These are phyloP conservation scores for Verticillium dahliae DNA, from an alignment of 2,329 filamentous ascomycete species.

Conservation along the genomic window DNA sequence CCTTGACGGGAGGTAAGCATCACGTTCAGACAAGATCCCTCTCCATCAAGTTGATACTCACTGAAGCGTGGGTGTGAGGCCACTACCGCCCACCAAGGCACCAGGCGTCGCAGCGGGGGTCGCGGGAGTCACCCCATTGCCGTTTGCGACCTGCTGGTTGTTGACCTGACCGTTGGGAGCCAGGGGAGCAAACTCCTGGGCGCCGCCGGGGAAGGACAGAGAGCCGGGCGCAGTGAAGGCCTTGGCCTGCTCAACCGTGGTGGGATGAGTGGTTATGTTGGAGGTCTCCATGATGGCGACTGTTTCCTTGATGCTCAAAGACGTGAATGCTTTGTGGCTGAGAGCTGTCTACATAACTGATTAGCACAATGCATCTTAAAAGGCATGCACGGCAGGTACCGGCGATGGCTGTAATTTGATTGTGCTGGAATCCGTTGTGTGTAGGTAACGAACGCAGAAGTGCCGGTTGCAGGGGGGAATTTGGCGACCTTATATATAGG, in stretches of 20 bases:
- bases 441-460: constrained; percentile 10
- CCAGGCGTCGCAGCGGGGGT: constrained; percentile 90
- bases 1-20: constrained; percentile 60
- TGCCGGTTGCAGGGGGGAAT: neutral
- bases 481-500: neutral
- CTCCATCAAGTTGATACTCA: constrained; percentile 61
- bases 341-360: neutral
- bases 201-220: constrained; percentile 82
- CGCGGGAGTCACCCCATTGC: constrained; percentile 76
- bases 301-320: neutral
- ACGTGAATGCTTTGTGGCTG: neutral
- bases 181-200: constrained; percentile 71
- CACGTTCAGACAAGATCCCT: constrained; percentile 27
- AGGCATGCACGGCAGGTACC: neutral
- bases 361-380: neutral
- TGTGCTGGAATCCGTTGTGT: neutral
- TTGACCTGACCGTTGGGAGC: constrained; percentile 28
- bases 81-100: constrained; percentile 69
- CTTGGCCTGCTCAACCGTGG: constrained; percentile 88
- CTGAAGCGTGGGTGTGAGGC: constrained; percentile 90
- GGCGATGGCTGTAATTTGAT: neutral
- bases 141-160: constrained; percentile 50
- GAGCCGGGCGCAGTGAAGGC: constrained; percentile 90
- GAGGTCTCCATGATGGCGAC: constrained; percentile 58
- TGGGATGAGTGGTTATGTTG: constrained; percentile 82